phyloP scores from a whole-genome alignment of 2,329 filamentous ascomycete species.

The Ascochyta koolunga region DNA sequence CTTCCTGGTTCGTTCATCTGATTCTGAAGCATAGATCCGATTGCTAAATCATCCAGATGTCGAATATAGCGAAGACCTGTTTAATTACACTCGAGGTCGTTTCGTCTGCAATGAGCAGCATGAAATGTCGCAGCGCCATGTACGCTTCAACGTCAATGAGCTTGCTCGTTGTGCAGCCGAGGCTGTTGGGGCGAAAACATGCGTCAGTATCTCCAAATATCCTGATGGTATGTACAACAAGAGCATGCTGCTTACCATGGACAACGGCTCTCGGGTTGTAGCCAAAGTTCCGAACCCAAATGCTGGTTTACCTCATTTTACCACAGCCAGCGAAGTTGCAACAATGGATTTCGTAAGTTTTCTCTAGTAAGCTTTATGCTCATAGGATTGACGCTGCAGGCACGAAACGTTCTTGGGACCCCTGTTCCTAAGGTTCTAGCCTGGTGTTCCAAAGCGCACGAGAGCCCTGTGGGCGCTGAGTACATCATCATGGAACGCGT shows the following conservation, averaged over 20 bases:
- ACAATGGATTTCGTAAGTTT: constrained; percentile 45
- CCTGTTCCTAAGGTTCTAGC: constrained; percentile 43
- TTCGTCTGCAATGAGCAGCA: constrained; percentile 33
- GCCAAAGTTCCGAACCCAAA: constrained; percentile 49
- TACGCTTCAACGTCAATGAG: constrained; percentile 38
- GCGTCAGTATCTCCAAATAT: constrained; percentile 35
- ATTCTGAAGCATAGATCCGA: background rate
- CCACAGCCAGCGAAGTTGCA: constrained; percentile 48
- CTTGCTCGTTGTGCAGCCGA: constrained; percentile 33
- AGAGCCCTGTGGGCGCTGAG: constrained; percentile 40
- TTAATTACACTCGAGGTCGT: constrained; percentile 36
- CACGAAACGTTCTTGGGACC: constrained; percentile 34
- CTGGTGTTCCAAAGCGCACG: constrained; percentile 39
- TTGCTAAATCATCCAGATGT: constrained; percentile 20
- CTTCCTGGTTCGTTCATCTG: constrained; percentile 3
- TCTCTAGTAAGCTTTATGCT: constrained; percentile 1
- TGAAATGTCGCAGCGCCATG: constrained; percentile 29
- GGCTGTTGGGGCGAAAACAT: constrained; percentile 32
- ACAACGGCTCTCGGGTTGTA: constrained; percentile 42
- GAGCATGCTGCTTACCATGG: constrained; percentile 44
- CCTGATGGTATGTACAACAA: constrained; percentile 47
- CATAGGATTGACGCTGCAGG: constrained; percentile 21
- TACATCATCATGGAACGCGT: constrained; percentile 44
- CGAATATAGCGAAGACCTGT: constrained; percentile 29
- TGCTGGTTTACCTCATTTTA: constrained; percentile 42